A percentile compares a stretch with the other conserved stretches of the same genome.
Evolutionary conservation across 2,329 filamentous ascomycete species (phyloP).

Genomic region (Aureobasidium pullulans): DNA sequence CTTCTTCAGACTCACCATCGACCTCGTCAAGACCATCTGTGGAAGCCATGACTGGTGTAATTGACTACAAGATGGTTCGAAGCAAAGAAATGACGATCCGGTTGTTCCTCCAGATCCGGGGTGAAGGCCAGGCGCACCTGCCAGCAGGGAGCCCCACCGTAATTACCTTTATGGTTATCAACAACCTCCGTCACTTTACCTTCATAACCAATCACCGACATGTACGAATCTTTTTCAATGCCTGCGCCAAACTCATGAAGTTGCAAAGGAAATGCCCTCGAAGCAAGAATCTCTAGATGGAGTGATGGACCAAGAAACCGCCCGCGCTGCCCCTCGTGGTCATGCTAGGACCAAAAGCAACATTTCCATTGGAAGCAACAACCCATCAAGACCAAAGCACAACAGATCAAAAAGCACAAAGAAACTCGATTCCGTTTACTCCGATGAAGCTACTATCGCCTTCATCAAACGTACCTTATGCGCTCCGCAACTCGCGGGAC

Average conservation of each 20-base stretch:
- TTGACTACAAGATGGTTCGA: not conserved
- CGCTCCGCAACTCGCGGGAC: conserved; percentile 49
- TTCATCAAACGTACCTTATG: conserved; percentile 81
- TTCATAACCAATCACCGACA: not conserved
- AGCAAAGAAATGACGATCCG: not conserved
- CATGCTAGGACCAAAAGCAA: conserved; percentile 11
- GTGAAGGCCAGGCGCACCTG: not conserved
- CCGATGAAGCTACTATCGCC: conserved; percentile 69
- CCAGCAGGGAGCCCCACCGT: not conserved
- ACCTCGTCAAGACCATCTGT: conserved; percentile 27
- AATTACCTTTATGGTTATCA: conserved; percentile 5
- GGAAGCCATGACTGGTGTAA: conserved; percentile 6
- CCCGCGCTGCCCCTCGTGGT: not conserved
- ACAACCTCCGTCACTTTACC: not conserved
- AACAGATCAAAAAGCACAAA: conserved; percentile 10
- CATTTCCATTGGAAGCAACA: conserved; percentile 1
- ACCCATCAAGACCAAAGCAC: conserved; percentile 31
- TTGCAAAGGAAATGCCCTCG: not conserved
- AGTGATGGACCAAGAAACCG: conserved; percentile 9
- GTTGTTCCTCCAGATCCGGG: not conserved
- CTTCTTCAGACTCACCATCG: conserved; percentile 21
- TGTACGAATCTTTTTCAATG: not conserved
- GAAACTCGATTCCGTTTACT: conserved; percentile 26
- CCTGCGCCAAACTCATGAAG: not conserved
- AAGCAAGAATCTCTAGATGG: not conserved